Evolutionary conservation across 164 flowering plant genomes (phyloP).

Genomic region (Vitis labrusca): DNA sequence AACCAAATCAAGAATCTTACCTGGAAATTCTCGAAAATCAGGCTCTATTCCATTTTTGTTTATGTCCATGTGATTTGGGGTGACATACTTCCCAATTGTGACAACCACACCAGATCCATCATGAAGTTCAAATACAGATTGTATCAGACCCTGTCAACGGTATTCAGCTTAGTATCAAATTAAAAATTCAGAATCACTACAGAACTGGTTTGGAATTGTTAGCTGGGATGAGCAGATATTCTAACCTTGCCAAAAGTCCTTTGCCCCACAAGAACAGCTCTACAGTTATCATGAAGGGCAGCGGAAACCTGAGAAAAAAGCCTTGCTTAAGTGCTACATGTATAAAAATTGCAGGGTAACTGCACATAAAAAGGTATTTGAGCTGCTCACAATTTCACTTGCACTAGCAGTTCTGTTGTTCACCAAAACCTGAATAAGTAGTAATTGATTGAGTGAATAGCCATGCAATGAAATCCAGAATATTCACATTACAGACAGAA

Average conservation of each 20-base stretch:
- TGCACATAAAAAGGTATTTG: background rate
- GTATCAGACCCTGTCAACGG: slow-evolving; percentile 74
- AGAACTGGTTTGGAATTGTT: too few relatives aligned
- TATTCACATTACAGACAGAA: background rate
- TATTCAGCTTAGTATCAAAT: background rate
- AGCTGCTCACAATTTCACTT: slow-evolving; percentile 87
- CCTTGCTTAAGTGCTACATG: background rate
- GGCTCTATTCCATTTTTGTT: slow-evolving; percentile 92
- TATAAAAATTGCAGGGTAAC: background rate
- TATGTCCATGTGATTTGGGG: slow-evolving; percentile 85
- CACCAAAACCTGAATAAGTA: slow-evolving; percentile 76
- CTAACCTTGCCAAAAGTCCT: slow-evolving; percentile 91
- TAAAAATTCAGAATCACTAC: background rate
- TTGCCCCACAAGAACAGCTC: slow-evolving; percentile 95
- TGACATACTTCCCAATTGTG: slow-evolving; percentile 94
- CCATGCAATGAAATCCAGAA: background rate
- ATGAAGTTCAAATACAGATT: slow-evolving; percentile 88
- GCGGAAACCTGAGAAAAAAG: slow-evolving; percentile 74
- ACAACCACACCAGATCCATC: slow-evolving; percentile 98
- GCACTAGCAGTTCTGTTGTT: slow-evolving; percentile 95
- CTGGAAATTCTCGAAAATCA: slow-evolving; percentile 71
- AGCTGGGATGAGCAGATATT: background rate
- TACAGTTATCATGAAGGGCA: slow-evolving; percentile 97
- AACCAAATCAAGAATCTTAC: slow-evolving; percentile 28
- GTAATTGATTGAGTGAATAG: background rate